Conservation (phyloP, 306 rosid species). For the Inga laurina region DNA sequence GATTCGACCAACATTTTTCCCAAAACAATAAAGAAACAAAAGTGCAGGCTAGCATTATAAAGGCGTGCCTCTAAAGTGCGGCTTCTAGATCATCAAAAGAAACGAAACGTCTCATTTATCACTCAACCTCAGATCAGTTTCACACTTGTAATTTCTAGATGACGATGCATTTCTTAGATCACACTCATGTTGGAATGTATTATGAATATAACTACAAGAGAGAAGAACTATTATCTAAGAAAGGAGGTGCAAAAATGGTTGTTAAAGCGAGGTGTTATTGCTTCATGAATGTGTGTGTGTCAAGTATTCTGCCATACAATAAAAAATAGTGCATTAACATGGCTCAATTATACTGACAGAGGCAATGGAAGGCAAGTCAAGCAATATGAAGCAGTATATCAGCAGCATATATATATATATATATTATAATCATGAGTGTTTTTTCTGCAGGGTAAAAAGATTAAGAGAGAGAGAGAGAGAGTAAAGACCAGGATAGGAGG, state of each 20-base stretch:
- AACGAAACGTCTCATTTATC: neutral
- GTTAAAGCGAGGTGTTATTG: neutral
- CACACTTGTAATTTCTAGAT: neutral
- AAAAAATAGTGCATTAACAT: neutral
- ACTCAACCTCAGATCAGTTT: neutral
- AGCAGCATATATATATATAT: no score
- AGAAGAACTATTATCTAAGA: neutral
- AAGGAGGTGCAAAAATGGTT: neutral
- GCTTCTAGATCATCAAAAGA: neutral
- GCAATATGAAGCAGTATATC: neutral
- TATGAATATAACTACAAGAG: neutral
- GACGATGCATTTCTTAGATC: neutral
- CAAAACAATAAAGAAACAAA: neutral
- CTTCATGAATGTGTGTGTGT: neutral
- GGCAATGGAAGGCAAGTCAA: neutral
- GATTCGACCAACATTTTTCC: neutral
- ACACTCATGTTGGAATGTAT: neutral
- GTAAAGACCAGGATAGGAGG: constrained; percentile 61
- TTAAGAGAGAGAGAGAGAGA: neutral
- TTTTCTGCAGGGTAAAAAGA: neutral
- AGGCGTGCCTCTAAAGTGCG: neutral
- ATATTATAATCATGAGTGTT: neutral
- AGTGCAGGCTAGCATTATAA: neutral
- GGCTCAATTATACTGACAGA: neutral
- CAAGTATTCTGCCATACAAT: neutral